phyloP scores from a whole-genome alignment of 1,139 yeast species.

The Citeromyces siamensis region DNA sequence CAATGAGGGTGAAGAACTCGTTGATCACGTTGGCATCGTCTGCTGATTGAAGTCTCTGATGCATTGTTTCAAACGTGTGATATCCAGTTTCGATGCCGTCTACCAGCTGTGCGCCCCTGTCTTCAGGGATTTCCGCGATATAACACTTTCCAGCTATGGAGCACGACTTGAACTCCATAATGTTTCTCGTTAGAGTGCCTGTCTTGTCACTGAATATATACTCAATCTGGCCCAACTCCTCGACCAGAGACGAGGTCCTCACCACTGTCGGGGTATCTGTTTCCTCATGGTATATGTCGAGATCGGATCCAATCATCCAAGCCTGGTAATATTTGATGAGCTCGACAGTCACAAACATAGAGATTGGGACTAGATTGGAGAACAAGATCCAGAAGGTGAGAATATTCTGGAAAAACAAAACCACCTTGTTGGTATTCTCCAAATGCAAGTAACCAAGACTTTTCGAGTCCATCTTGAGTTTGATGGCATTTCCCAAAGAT shows the following conservation, averaged over 20 bases:
- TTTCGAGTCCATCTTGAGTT: conserved; percentile 39
- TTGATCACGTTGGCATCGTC: conserved; percentile 56
- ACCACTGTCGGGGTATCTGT: conserved; percentile 93
- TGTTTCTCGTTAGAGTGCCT: conserved; percentile 88
- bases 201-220: conserved; percentile 94
- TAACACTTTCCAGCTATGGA: conserved; percentile 90
- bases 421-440: conserved; percentile 56
- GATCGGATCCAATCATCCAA: conserved; percentile 81
- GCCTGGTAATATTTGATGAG: conserved; percentile 94
- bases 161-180: conserved; percentile 94
- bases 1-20: conserved; percentile 71
- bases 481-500: conserved; percentile 78
- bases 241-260: conserved; percentile 89
- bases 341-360: conserved; percentile 91
- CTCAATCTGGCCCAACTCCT: conserved; percentile 92
- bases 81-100: conserved; percentile 73
- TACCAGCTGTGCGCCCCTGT: conserved; percentile 51
- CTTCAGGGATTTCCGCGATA: conserved; percentile 86
- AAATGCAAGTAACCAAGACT: conserved; percentile 53
- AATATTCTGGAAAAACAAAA: conserved; percentile 72
- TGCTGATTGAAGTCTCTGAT: conserved; percentile 22
- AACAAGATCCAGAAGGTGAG: conserved; percentile 93
- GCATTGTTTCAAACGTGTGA: conserved; percentile 58
- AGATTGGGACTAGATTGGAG: conserved; percentile 92
- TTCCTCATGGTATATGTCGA: conserved; percentile 82